Base-by-base conservation (phyloP, 2,329 filamentous ascomycete genomes). In the Cryoendolithus antarcticus region DNA sequence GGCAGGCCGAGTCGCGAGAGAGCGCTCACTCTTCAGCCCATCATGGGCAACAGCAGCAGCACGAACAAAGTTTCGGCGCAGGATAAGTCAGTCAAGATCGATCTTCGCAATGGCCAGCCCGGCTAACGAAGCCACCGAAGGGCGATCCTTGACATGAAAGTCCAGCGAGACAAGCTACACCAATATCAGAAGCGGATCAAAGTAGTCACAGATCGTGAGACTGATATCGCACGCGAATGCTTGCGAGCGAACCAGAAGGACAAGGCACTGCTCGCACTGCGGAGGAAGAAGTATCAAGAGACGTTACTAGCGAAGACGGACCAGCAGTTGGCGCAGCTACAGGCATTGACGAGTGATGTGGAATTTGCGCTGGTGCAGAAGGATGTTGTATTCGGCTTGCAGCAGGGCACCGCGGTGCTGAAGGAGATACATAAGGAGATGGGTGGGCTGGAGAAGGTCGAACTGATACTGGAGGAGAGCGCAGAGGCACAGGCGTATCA, bases 301-400 rank as follows among this genome's bases (percentile, higher is more conserved):
- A 80, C 83, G 19, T 72, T 96, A 13, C 72, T 96, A 9, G 71
- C 75, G 44, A 89, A 93, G 67, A 95, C 89, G 9, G 89, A 98
- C 63, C 76, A 77, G 41, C 89, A 96, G 65, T 75, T 98, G n/a
- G 86, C 84, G 49, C 86, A 95, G 63, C 70, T 98, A 12, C 88
- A 98, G 67, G 78, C 85, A 56, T 68, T 98, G 49, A 91, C 85
- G 6, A 76, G 77, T 40, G 86, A 78, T 58, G 86, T 98, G 54
- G 91, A 98, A 64, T 98, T 98, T 63, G 86, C 91, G 30, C 74
- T 89, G 19, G 91, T 98, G 49, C 89, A 96, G 61, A 96, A 95
- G 65, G 91, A 96, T 66, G 82, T 98, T 30, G 60, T 98, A 3
- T 95, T 84, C 62, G 91, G 91, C 0, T 62, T 98, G 53, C 82